A percentile compares a stretch with the other conserved stretches of the same genome.
phyloP scores from a whole-genome alignment of 202 grass and related monocot species.

The Schoenoplectus tabernaemontani region DNA sequence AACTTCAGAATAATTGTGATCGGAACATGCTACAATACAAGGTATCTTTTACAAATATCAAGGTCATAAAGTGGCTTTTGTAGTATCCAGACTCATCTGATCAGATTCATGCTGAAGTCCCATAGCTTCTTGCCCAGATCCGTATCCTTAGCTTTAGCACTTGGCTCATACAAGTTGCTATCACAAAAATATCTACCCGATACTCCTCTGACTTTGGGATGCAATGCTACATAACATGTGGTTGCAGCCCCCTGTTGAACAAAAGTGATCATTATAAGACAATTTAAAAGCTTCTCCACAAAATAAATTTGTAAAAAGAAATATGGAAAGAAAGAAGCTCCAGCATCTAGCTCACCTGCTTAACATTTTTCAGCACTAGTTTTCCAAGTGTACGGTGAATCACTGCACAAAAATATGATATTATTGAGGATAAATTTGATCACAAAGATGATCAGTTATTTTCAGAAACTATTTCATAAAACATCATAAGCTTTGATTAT shows the following conservation, averaged over 20 bases:
- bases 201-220: conserved; percentile 61
- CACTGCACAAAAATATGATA: conserved; percentile 38
- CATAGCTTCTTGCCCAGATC: conserved; percentile 66
- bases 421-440: no score
- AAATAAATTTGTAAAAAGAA: conserved; percentile 13
- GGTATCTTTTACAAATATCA: neutral
- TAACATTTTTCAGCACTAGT: conserved; percentile 80
- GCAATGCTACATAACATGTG: conserved; percentile 70
- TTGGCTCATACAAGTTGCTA: conserved; percentile 59
- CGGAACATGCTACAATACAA: neutral
- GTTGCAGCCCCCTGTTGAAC: conserved; percentile 60
- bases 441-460: neutral
- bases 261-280: neutral
- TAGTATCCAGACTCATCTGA: conserved; percentile 20
- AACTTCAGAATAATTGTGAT: neutral
- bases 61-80: neutral
- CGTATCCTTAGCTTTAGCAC: conserved; percentile 54
- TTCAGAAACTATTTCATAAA: conserved; percentile 8
- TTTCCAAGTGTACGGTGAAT: conserved; percentile 57
- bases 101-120: conserved; percentile 67
- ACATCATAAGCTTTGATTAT: neutral
- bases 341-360: conserved; percentile 45
- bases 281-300: neutral
- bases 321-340: neutral
- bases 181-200: conserved; percentile 62